Base-by-base conservation (phyloP, 371 early-diverging fungal genomes). In the Rhizopus microsporus region DNA sequence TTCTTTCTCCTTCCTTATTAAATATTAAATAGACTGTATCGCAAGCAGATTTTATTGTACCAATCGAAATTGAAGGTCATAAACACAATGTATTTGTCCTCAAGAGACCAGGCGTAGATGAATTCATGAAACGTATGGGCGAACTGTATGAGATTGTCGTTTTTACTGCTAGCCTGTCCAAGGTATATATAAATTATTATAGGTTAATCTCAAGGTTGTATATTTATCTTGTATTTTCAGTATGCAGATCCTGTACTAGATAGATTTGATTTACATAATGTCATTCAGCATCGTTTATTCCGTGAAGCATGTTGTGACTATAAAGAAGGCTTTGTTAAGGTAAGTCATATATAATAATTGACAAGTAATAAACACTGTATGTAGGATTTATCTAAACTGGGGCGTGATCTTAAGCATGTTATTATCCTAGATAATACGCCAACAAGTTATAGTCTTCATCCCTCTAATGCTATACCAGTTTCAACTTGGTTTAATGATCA, bases 401-500 rank as follows among this genome's bases (percentile, higher is more conserved):
- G 93, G 33, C 83, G 93, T 8, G 87, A 90, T 56, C 69, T 95
- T 30, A 78, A 75, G 45, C 80, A 85, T 53, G 81, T 86, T 4
- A 87, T 92, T 42, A 92, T 92, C 51, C 75, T 94, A 44, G 92
- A 93, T 72, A 92, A 92, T 73, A 23, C 95, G 32, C 97, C 97
- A 13, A 89, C 95, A 31, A 91, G 92, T 65, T 96, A 96, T 71
- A 85, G 93, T 34, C 93, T 96, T 72, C 98, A 97, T 62, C 93
- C 91, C 33, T 81, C 88, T 40, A 98, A 98, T 72, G 98, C 96
- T 23, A 91, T 98, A 7, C 96, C 96, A 17, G 93, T 98, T 47
- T 90, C 93, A n/a, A 86, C 89, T 13, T 98, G 98, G 98, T 94
- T 96, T 69, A 93, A 93, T 64, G 97, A 98, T 71, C 90, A 89